These are phyloP conservation scores for Quercus suber DNA, from an alignment of 306 rosid genomes.

Conservation along the genomic window DNA sequence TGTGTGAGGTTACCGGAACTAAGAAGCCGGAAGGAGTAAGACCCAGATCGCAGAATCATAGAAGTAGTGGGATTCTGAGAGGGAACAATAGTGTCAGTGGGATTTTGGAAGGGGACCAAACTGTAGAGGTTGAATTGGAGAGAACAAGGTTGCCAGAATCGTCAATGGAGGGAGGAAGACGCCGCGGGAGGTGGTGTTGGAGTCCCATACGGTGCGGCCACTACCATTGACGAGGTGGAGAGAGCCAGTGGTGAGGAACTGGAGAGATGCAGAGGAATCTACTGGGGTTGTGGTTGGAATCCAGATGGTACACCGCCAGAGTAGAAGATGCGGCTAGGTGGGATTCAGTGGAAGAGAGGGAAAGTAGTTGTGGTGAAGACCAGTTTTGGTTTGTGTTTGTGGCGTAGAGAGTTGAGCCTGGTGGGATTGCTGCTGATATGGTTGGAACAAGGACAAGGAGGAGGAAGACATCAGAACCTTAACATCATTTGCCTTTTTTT, in stretches of 20 bases:
- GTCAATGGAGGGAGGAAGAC: conserved; percentile 44
- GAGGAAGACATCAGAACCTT: not conserved
- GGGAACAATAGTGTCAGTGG: conserved; percentile 60
- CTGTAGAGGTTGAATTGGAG: conserved; percentile 16
- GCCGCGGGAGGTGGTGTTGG: conserved; percentile 45
- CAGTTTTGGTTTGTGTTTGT: conserved; percentile 33
- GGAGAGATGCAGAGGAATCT: conserved; percentile 50
- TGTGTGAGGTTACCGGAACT: too few relatives aligned
- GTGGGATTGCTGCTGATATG: conserved; percentile 17
- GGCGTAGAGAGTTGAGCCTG: conserved; percentile 49
- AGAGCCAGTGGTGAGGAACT: conserved; percentile 42
- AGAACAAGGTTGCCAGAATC: conserved; percentile 48
- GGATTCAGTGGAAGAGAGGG: too few relatives aligned
- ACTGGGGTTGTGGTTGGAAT: conserved; percentile 42
- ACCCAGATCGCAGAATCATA: too few relatives aligned
- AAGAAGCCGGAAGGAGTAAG: too few relatives aligned
- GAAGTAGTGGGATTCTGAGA: conserved; percentile 23
- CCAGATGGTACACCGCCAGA: conserved; percentile 58
- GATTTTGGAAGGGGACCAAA: conserved; percentile 72
- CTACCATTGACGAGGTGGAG: conserved; percentile 65
- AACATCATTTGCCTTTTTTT: too few relatives aligned
- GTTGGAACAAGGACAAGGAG: not conserved
- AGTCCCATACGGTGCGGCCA: conserved; percentile 50
- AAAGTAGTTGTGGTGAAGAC: too few relatives aligned
- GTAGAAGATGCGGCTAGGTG: conserved; percentile 52